Conservation (phyloP, 116 monocot species). For the Iris pallida region DNA sequence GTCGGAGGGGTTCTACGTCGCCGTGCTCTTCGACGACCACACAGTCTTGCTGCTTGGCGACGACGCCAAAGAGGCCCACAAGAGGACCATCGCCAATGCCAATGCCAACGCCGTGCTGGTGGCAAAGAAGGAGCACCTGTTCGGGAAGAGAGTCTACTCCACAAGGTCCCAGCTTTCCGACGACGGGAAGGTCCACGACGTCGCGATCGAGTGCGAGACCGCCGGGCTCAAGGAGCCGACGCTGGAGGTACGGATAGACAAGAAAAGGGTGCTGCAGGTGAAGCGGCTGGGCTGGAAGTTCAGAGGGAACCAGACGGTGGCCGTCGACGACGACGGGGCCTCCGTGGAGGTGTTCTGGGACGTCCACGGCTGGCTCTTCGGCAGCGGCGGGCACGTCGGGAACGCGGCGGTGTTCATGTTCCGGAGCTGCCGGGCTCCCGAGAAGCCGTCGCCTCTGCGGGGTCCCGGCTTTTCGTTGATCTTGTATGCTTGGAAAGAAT, state of each 20-base stretch:
- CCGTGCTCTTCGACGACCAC: constrained; percentile 52
- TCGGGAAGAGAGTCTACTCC: constrained; percentile 56
- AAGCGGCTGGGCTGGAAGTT: constrained; percentile 83
- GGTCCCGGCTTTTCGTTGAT: constrained; percentile 35
- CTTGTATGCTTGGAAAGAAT: constrained; percentile 57
- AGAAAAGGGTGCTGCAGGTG: constrained; percentile 36
- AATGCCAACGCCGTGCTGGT: constrained; percentile 43
- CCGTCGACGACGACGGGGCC: constrained; percentile 40
- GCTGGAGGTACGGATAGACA: constrained; percentile 70
- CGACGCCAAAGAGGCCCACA: constrained; percentile 45
- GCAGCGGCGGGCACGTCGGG: constrained; percentile 20
- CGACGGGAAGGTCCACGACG: constrained; percentile 31
- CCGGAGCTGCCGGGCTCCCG: constrained; percentile 16
- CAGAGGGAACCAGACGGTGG: constrained; percentile 48
- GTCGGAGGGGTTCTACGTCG: constrained; percentile 58
- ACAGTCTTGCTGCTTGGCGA: constrained; percentile 71
- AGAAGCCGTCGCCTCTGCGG: constrained; percentile 17
- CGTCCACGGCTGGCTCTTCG: constrained; percentile 57
- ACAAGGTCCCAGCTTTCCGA: constrained; percentile 51
- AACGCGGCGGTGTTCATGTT: constrained; percentile 56
- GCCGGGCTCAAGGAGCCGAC: constrained; percentile 31
- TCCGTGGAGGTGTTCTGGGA: constrained; percentile 66
- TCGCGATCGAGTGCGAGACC: constrained; percentile 28
- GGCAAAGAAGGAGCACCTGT: constrained; percentile 68
- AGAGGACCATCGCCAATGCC: constrained; percentile 13